These are phyloP conservation scores for Botrytis byssoidea DNA, from an alignment of 2,329 filamentous ascomycete species.

Conservation along the genomic window DNA sequence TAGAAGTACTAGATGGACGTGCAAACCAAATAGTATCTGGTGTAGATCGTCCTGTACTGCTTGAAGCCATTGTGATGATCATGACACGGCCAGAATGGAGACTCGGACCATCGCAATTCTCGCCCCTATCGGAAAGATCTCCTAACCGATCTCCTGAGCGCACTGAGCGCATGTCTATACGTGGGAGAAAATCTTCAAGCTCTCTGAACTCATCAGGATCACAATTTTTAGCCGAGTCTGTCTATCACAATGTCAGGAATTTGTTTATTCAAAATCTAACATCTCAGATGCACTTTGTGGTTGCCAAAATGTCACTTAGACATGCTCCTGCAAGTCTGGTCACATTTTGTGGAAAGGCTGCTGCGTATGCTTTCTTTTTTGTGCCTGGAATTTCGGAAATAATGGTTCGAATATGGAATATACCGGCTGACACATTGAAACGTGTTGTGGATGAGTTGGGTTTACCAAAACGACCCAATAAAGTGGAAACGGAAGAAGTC, in stretches of 20 bases:
- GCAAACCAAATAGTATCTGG: constrained; percentile 69
- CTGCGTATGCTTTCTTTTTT: constrained; percentile 73
- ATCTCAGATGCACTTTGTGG: constrained; percentile 68
- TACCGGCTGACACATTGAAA: constrained; percentile 56
- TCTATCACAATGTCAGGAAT: constrained; percentile 70
- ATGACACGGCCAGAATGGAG: constrained; percentile 73
- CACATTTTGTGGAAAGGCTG: constrained; percentile 69
- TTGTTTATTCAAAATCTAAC: constrained; percentile 68
- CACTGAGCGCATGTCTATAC: constrained; percentile 30
- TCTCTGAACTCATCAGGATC: constrained; percentile 59
- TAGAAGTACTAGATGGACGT: constrained; percentile 66
- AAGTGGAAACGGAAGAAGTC: constrained; percentile 42
- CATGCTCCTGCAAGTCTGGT: constrained; percentile 56
- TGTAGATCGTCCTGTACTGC: constrained; percentile 65
- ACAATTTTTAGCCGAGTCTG: constrained; percentile 67
- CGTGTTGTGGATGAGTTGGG: constrained; percentile 61
- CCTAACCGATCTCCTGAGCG: constrained; percentile 33
- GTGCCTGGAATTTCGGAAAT: constrained; percentile 69
- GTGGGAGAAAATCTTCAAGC: constrained; percentile 43
- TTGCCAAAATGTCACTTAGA: constrained; percentile 69
- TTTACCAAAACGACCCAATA: constrained; percentile 53
- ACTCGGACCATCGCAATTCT: constrained; percentile 56
- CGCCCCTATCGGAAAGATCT: constrained; percentile 48
- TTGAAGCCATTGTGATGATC: constrained; percentile 67
- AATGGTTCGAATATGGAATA: constrained; percentile 64